Evolutionary conservation across 2,329 filamentous ascomycete genomes (phyloP).

Genomic region (Plectosphaerella plurivora): DNA sequence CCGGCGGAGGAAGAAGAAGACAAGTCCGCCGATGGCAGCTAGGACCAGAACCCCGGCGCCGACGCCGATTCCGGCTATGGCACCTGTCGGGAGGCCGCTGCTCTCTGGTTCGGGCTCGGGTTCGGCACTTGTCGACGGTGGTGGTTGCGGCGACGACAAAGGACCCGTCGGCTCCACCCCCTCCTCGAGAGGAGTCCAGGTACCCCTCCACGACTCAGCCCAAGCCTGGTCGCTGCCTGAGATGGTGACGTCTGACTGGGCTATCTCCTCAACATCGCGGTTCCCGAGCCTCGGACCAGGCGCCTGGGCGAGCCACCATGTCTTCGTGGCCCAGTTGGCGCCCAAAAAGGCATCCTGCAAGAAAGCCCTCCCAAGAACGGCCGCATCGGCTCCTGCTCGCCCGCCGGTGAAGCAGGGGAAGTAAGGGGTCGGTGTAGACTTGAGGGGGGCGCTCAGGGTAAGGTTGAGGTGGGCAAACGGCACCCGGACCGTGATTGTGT

Average conservation of each 20-base stretch:
- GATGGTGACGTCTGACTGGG: not conserved
- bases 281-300: constrained; percentile 25
- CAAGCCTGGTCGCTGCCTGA: not conserved
- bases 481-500: constrained; percentile 13
- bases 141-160: not conserved
- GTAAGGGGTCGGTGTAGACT: constrained; percentile 26
- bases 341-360: constrained; percentile 42
- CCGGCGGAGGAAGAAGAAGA: not conserved
- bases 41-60: not conserved
- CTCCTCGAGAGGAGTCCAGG: not conserved
- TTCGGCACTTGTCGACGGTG: not conserved
- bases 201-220: not conserved
- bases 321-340: constrained; percentile 29
- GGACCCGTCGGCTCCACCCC: no score
- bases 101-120: no score
- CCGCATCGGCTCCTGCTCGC: constrained; percentile 11
- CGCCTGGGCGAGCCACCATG: constrained; percentile 34
- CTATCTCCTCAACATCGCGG: not conserved
- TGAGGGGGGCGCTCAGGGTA: constrained; percentile 30
- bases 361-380: constrained; percentile 36
- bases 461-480: constrained; percentile 28
- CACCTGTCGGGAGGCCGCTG: not conserved
- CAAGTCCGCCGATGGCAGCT: not conserved
- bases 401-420: constrained; percentile 34
- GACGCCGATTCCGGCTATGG: not conserved